Evolutionary conservation across 2,329 filamentous ascomycete genomes (phyloP), one percentile per base, ranked within the genome.

Genomic region (Pseudogymnoascus sp.): DNA sequence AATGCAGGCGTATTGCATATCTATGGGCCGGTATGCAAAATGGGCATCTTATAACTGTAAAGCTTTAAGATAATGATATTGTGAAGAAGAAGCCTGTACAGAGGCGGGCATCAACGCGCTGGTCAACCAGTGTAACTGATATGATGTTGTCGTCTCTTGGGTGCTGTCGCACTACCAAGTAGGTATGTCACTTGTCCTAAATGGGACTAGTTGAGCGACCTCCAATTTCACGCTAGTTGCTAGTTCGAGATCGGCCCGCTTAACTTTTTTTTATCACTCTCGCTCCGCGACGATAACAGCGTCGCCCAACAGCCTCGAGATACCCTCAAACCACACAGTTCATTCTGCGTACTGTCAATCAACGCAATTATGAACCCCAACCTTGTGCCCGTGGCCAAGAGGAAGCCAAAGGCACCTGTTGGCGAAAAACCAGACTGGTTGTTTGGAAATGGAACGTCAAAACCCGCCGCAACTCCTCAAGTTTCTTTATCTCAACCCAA

Each of bases 381-480:
- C 41, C 66, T 69, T 63, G 67, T 69, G 61, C 72, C 71, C 64
- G 62, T 73, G 52, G 70, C 70, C 31, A 71, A 72, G 66, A 65
- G 70, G 26, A 72, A 67, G 63, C 63, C 29, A 52, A 33, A 45
- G 64, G 63, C 59, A 62, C 67, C 37, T 61, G 60, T 45, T 4
- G 41, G 60, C 29, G 33, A 69, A 59, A 65, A 70, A 55, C 70
- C 72, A 63, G 68, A 69, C 60, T 73, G 71, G 71, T 68, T 73
- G 14, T 74, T 73, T 59, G 69, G 70, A 39, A 60, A 60, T 35
- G 60, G 58, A 29, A 49, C 63, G 14, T 67, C 59, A 61, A 66
- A 68, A 49, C 52, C 66, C 49, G 45, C 62, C 23, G 16, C 65
- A 8, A 55, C 58, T 26, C 33, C 63, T 35, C 49, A 55, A 35